phyloP scores from a whole-genome alignment of 345 rosid genomes.

The Murraya koenigii region DNA sequence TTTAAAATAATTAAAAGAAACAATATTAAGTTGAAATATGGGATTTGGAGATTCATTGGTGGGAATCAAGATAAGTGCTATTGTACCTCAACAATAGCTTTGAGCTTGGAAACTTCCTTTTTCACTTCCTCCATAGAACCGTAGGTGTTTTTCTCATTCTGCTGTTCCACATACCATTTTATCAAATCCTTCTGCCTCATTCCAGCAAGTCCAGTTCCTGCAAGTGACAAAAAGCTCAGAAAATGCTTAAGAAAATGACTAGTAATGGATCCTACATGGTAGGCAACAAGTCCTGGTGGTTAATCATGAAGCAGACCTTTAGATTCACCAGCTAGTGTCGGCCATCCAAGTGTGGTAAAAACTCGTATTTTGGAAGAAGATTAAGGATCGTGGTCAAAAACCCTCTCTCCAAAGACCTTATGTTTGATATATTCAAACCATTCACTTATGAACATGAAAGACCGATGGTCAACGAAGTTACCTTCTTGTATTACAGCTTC shows the following conservation, averaged over 20 bases:
- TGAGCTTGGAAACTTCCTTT: conserved; percentile 58
- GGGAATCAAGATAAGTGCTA: not conserved
- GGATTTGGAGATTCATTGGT: not conserved
- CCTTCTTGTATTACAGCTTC: conserved; percentile 50
- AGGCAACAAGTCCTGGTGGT: not conserved
- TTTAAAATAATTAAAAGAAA: not conserved
- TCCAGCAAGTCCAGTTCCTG: conserved; percentile 80
- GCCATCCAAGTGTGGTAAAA: not conserved
- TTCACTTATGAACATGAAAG: not conserved
- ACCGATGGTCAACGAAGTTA: conserved; percentile 21
- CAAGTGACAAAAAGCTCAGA: conserved; percentile 1
- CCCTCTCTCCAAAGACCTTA: not conserved
- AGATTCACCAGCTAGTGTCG: not conserved
- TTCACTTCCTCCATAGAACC: conserved; percentile 66
- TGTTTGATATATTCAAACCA: not conserved
- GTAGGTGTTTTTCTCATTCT: conserved; percentile 79
- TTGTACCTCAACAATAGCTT: conserved; percentile 84
- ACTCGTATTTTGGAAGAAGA: not conserved
- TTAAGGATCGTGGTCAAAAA: not conserved
- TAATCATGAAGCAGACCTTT: not conserved
- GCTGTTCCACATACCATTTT: conserved; percentile 84
- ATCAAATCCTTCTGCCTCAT: conserved; percentile 82
- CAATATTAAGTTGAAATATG: not conserved
- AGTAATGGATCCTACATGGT: not conserved
- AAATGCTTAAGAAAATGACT: not conserved